phyloP scores from a whole-genome alignment of 352 stramenopile genomes.

The Pythium dissotocum region DNA sequence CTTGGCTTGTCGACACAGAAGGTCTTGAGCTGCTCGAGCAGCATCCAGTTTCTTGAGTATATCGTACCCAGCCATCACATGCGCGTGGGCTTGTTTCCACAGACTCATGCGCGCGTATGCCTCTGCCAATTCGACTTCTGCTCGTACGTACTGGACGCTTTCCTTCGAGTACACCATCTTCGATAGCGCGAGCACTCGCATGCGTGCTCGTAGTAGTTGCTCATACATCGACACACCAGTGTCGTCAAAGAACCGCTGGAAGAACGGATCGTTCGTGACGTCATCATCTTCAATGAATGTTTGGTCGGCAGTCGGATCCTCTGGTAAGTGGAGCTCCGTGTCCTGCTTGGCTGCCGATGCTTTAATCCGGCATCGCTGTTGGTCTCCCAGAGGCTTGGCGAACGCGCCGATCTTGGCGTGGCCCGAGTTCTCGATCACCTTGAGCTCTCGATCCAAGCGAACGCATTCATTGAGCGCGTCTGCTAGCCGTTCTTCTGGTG shows the following conservation, averaged over 20 bases:
- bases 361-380: conserved; percentile 15
- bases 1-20: conserved; percentile 18
- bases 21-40: conserved; percentile 5
- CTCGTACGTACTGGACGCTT: conserved; percentile 40
- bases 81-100: conserved; percentile 67
- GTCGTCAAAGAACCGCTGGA: conserved; percentile 63
- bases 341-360: conserved; percentile 24
- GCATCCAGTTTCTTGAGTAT: conserved; percentile 32
- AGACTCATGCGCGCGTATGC: conserved; percentile 57
- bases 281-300: conserved; percentile 37
- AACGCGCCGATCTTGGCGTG: conserved; percentile 62
- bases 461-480: conserved; percentile 29
- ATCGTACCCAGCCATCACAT: conserved; percentile 37
- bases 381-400: conserved; percentile 42
- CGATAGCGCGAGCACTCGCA: conserved; percentile 53
- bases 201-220: conserved; percentile 53
- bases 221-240: conserved; percentile 56
- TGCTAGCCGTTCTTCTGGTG: conserved; percentile 30
- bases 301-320: conserved; percentile 22
- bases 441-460: conserved; percentile 48
- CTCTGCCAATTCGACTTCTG: conserved; percentile 59
- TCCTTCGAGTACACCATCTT: conserved; percentile 48
- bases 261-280: conserved; percentile 45
- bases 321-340: conserved; percentile 13
- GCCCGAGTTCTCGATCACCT: conserved; percentile 65